Percentiles rank a stretch among this genome's conserved stretches.
Conservation (phyloP, 306 rosid genomes). For the Malus fusca region DNA sequence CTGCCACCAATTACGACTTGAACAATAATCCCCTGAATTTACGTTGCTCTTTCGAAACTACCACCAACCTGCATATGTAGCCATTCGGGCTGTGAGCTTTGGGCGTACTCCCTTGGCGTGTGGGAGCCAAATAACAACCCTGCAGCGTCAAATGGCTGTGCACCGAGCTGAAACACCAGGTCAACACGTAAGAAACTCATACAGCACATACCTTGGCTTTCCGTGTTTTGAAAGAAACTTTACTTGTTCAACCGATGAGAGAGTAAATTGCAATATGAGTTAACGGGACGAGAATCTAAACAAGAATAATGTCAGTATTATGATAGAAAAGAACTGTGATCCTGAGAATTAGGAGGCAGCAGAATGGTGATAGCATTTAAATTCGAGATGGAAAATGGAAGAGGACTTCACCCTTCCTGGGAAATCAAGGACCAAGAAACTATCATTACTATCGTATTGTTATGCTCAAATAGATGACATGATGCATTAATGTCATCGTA, state of each 20-base stretch:
- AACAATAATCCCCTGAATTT: slow-evolving; percentile 15
- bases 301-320: not conserved
- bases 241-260: not conserved
- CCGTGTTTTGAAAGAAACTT: not conserved
- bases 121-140: slow-evolving; percentile 69
- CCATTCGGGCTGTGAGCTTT: slow-evolving; percentile 69
- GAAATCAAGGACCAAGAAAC: not conserved
- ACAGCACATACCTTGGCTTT: not conserved
- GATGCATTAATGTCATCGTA: not conserved
- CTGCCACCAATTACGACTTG: slow-evolving; percentile 11
- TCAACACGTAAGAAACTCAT: slow-evolving; percentile 18
- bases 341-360: not conserved
- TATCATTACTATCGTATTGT: not conserved
- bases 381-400: not conserved
- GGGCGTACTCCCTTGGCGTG: slow-evolving; percentile 51
- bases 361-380: not conserved
- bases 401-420: not conserved
- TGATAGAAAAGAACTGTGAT: not conserved
- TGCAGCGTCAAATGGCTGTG: slow-evolving; percentile 60
- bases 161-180: slow-evolving; percentile 41
- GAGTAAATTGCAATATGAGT: not conserved
- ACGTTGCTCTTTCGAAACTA: slow-evolving; percentile 59
- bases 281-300: not conserved
- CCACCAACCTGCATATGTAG: slow-evolving; percentile 86
- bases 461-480: not conserved